Evolutionary conservation across 306 rosid species (phyloP), one percentile per base, ranked within the genome.

Genomic region (Begonia peltatifolia): DNA sequence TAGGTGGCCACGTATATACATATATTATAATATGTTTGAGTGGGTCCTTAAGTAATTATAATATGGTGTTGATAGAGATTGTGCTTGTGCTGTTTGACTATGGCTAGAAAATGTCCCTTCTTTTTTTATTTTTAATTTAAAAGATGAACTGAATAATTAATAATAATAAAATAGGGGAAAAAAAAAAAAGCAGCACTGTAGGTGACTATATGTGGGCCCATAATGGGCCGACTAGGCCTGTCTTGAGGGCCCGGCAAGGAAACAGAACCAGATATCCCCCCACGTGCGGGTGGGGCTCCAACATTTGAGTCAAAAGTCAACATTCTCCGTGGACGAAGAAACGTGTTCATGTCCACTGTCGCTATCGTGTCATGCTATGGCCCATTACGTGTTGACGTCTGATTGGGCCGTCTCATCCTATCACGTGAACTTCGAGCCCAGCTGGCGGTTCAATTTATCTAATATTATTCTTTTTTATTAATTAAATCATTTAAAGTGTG

Each of bases 191-290:
- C 38, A 5, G 6, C 8, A 7, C 38, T 30, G 38, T 30, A 4
- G 8, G 6, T 30, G 38, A 30, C 38, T 7, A 14, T 35, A 25
- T 14, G 4, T 55, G 59, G 59, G 47, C 59, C 41, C 20, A 6
- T 9, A 11, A n/a, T 14, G 47, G 47, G 58, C 47, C 58, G 44
- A 36, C 44, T 5, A 1, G 46, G 57, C 12, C 18, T n/a, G 11
- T 54, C 2, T 13, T 2, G 10, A 23, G 58, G 58, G 59, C 47
- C 47, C 59, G 47, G 47, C 47, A 55, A 55, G 59, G 46, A 55
- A 42, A 54, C 47, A 54, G 3, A 6, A 35, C 2, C 47, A 54
- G 18, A 54, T 54, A 30, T 35, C 17, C 20, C 59, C 59, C 42
- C 59, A 55, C 59, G 59, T 55, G 23, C 17, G 59, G 59, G 38